phyloP scores from a whole-genome alignment of 2,329 filamentous ascomycete genomes.

The Arthrobotrys conoides region DNA sequence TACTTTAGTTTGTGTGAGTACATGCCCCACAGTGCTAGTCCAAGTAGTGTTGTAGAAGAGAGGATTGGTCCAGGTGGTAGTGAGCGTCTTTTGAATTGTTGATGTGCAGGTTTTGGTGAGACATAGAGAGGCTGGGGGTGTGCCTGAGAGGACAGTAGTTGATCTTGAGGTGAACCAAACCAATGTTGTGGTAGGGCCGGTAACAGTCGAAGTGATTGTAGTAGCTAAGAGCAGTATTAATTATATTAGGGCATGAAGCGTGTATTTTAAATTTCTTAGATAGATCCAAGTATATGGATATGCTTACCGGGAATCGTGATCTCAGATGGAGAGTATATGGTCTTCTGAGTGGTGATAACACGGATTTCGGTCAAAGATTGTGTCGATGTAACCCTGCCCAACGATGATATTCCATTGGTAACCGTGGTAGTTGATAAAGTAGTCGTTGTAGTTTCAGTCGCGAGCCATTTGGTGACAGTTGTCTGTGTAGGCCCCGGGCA shows the following conservation, averaged over 20 bases:
- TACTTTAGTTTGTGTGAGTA: constrained; percentile 38
- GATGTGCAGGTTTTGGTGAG: constrained; percentile 36
- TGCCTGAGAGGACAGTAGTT: constrained; percentile 24
- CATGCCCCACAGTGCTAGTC: constrained; percentile 43
- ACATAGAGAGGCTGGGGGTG: constrained; percentile 37
- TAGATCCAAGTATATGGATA: background rate
- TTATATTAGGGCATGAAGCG: too few relatives aligned
- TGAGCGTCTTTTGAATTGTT: constrained; percentile 19
- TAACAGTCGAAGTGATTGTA: constrained; percentile 17
- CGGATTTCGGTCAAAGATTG: constrained; percentile 33
- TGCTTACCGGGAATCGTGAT: constrained; percentile 31
- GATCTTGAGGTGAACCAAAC: constrained; percentile 28
- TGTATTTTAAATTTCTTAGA: background rate
- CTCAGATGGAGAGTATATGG: constrained; percentile 27
- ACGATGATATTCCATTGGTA: constrained; percentile 30
- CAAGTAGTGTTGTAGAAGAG: constrained; percentile 37
- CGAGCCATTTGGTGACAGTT: constrained; percentile 24
- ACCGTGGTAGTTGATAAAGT: constrained; percentile 35
- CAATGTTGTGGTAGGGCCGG: constrained; percentile 29
- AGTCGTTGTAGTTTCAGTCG: constrained; percentile 20
- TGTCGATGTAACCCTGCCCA: constrained; percentile 41
- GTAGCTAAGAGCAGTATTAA: background rate
- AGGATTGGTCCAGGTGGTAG: constrained; percentile 33
- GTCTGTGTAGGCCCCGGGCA: constrained; percentile 47
- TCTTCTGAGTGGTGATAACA: constrained; percentile 29